Evolutionary conservation across 345 rosid genomes (phyloP).

Genomic region (Citrus unshiu): DNA sequence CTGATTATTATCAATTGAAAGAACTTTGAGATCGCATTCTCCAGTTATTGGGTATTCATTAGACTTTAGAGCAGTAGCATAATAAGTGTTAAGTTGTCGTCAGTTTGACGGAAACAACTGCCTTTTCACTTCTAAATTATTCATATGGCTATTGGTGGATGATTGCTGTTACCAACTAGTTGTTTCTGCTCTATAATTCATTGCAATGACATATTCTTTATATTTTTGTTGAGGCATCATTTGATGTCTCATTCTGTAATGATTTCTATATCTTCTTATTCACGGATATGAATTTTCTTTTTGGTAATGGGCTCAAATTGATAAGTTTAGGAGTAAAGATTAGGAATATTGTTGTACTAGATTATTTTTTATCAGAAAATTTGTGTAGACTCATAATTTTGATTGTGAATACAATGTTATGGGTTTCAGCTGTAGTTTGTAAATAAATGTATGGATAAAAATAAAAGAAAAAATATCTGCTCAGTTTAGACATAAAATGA

Average conservation of each 20-base stretch:
- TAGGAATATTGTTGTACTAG: not conserved
- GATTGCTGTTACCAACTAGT: not conserved
- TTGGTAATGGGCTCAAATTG: not conserved
- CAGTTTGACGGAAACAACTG: not conserved
- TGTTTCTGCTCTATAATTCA: not conserved
- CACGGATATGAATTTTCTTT: not conserved
- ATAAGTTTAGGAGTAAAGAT: not conserved
- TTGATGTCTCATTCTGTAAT: not conserved
- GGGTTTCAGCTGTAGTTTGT: not conserved
- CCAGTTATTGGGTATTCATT: not conserved
- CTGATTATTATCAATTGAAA: not conserved
- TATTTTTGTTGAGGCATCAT: not conserved
- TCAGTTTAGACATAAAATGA: not conserved
- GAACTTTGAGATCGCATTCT: no score
- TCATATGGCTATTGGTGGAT: not conserved
- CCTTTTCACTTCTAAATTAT: not conserved
- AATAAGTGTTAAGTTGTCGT: not conserved
- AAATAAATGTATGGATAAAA: no score
- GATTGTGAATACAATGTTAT: not conserved
- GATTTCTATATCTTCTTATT: not conserved
- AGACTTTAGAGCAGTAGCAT: not conserved
- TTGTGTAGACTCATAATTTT: not conserved
- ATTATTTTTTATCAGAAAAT: not conserved
- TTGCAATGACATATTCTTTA: not conserved
- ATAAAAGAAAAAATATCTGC: not conserved